Base-by-base conservation (phyloP, 257 asterid species). In the Przewalskia tangutica region DNA sequence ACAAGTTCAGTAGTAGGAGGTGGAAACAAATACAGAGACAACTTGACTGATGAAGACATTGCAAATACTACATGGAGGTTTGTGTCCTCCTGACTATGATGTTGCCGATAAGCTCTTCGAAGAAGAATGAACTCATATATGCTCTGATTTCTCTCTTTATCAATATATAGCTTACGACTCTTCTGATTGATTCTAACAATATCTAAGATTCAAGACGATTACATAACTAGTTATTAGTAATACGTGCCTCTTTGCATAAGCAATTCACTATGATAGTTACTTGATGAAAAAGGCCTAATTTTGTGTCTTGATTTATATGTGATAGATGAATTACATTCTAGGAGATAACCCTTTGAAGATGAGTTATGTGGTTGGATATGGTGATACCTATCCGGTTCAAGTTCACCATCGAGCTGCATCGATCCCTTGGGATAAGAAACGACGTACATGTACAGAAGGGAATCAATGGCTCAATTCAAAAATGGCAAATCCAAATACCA, bases 81-180 rank as follows among this genome's bases (percentile, higher is more conserved):
- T 77, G 95, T n/a, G 94, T 6, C 91, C 93, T 82, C 98, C 98
- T 3, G 88, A 90, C 73, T 93, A 93, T 86, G 96, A 89, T 83
- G 89, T 65, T 23, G 95, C 90, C 0, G 82, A 92, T 82, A 85
- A 92, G 90, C 89, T 93, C 68, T 93, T 93, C 76, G 97, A 92
- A 85, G 87, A 93, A 83, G 95, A 92, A 50, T 84, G 93, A 84
- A 91, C 96, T 79, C 90, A 90, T 6, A 97, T 92, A 85, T 60
- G 65, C n/a, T 59, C 34, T 27, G 17, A 3, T 20, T 36, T 76
- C 48, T n/a, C 4, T 76, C 16, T 18, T 76, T 9, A 62, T 62
- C 68, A 62, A 38, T 6, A 38, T 38, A 38, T 38, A 38, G 6
- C 5, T 3, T 46, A 44, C 32, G 11, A 50, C 14, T 12, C 16